Evolutionary conservation across 352 stramenopile genomes (phyloP).

Genomic region (Phytophthora podocarpi): DNA sequence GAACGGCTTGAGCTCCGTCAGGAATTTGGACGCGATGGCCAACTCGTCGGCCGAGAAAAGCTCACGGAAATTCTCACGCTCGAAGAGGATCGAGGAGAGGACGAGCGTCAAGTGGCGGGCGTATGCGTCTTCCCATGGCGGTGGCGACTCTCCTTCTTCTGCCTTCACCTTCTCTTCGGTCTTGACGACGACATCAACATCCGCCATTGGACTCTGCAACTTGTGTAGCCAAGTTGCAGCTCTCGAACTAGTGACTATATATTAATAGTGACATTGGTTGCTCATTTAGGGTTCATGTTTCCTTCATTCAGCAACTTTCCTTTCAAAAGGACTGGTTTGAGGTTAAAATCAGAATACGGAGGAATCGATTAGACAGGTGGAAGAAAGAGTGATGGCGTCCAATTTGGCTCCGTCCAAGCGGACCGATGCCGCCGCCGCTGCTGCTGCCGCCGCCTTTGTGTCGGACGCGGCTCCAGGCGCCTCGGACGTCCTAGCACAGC

Average conservation of each 20-base stretch:
- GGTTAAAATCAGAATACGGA: neutral
- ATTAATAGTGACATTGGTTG: too few relatives aligned
- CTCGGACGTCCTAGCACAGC: too few relatives aligned
- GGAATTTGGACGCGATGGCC: conserved; percentile 46
- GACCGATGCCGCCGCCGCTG: neutral
- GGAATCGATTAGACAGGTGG: conserved; percentile 10
- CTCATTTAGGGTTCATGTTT: neutral
- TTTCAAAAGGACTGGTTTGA: neutral
- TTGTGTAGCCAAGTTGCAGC: too few relatives aligned
- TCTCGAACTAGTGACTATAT: neutral
- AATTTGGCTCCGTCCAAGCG: conserved; percentile 20
- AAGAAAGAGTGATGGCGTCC: conserved; percentile 1
- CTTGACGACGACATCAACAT: conserved; percentile 1
- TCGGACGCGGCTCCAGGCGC: neutral
- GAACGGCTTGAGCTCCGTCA: conserved; percentile 47
- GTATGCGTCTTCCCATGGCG: conserved; percentile 60
- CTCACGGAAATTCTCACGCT: conserved; percentile 51
- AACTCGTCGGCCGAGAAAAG: conserved; percentile 59
- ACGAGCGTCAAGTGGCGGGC: conserved; percentile 67
- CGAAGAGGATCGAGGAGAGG: conserved; percentile 43
- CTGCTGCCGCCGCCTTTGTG: neutral
- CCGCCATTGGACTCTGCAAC: too few relatives aligned
- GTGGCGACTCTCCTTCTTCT: neutral
- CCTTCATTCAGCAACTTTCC: neutral
- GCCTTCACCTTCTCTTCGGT: neutral